These are phyloP conservation scores for Lanmaoa rubissima DNA, from an alignment of 768 basidiomycete species.

Conservation along the genomic window DNA sequence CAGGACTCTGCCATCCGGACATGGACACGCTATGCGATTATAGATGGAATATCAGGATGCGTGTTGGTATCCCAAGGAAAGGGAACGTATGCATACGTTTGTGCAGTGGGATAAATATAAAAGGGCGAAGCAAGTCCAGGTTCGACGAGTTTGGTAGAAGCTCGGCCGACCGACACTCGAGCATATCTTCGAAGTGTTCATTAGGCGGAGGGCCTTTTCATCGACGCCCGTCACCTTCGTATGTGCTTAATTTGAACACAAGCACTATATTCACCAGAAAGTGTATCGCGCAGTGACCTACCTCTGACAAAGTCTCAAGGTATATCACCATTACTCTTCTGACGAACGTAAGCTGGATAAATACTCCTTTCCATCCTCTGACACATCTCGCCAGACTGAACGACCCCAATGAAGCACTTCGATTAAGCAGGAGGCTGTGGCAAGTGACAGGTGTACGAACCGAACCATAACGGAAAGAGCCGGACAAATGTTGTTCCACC, in stretches of 20 bases:
- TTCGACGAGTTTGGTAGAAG: neutral
- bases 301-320: neutral
- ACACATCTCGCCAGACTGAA: constrained; percentile 2
- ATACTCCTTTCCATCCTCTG: neutral
- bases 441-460: neutral
- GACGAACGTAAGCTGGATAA: constrained; percentile 1
- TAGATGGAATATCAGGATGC: neutral
- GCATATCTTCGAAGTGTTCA: neutral
- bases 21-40: neutral
- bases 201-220: neutral
- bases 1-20: neutral
- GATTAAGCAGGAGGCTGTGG: neutral
- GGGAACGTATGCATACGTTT: neutral
- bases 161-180: neutral
- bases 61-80: neutral
- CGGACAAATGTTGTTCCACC: neutral
- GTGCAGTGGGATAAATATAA: neutral
- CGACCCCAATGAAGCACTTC: constrained; percentile 2
- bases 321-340: neutral
- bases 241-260: neutral
- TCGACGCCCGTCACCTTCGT: neutral
- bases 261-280: neutral
- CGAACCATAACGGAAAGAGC: neutral
- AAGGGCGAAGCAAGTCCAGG: constrained; percentile 1
- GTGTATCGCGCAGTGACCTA: neutral